Evolutionary conservation across 2,329 filamentous ascomycete species (phyloP), one percentile per base, ranked within the genome.

Genomic region (Talaromyces verruculosus): DNA sequence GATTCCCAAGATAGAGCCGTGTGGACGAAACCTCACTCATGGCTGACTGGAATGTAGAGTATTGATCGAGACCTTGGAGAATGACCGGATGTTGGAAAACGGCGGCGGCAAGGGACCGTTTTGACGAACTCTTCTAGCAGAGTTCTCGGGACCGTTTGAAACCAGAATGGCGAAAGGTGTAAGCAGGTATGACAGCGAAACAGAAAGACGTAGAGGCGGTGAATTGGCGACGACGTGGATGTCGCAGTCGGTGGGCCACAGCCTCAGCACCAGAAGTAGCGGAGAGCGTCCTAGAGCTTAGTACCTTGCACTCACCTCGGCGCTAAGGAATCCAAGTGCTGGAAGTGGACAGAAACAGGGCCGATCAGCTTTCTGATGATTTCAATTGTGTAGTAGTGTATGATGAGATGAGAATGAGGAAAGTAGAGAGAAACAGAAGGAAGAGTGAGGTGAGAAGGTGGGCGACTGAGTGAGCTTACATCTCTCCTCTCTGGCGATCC

Each of bases 1-100:
- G 90, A 84, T 98, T 98, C 82, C 94, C 94, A 83, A 98, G 85
- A 84, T 98, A 99, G 73, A 98, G 91, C 83, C 95, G 89, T 77
- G 94, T 98, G 72, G 91, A 90, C 70, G 93, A 97, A 72, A 97
- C 94, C 83, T 97, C 92, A 75, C 88, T 90, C 87, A 92, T 93
- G 73, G 71, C 69, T 74, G 71, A 65, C 68, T 47, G 65, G 60
- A 30, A 58, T 69, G 43, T 41, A 59, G 47, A 62, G 49, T n/a
- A 45, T n/a, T 30, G 15, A 35, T 53, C 47, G 47, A 65, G 15
- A 22, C 55, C 43, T 49, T 61, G 43, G 55, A 47, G 33, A 61
- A 43, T 49, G 22, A 13, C 43, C 47, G 53, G 43, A 37, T n/a
- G 37, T 22, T 63, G 49, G 61, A 25, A 6, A 55, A 41, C 51